Percentiles rank a stretch among this genome's conserved stretches.
phyloP scores from a whole-genome alignment of 2,329 filamentous ascomycete genomes.

The Cercospora zeina region DNA sequence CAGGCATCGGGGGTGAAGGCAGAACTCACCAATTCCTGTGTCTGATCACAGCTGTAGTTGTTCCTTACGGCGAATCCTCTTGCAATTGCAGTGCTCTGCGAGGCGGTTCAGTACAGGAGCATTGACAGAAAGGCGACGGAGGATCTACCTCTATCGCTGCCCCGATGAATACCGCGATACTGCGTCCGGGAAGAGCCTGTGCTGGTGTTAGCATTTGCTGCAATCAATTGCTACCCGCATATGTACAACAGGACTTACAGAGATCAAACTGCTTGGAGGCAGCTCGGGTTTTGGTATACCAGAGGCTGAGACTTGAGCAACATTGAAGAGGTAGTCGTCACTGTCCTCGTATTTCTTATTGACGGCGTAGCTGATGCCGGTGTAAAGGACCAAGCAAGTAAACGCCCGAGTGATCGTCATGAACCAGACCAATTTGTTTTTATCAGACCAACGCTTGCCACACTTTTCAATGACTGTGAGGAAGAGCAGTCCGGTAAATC shows the following conservation, averaged over 20 bases:
- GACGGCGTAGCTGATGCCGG: conserved; percentile 62
- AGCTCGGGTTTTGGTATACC: conserved; percentile 56
- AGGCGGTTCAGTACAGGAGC: not conserved
- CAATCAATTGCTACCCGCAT: not conserved
- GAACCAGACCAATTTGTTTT: conserved; percentile 59
- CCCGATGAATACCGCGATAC: conserved; percentile 63
- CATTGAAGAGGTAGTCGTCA: conserved; percentile 56
- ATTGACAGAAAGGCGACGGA: too few relatives aligned
- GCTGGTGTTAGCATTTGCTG: not conserved
- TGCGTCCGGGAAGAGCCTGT: conserved; percentile 53
- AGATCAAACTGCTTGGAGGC: conserved; percentile 52
- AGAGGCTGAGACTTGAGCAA: conserved; percentile 59
- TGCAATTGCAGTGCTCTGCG: conserved; percentile 52
- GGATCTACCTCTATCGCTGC: conserved; percentile 54
- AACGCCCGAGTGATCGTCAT: conserved; percentile 62
- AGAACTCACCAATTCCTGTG: conserved; percentile 58
- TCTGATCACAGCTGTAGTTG: conserved; percentile 63
- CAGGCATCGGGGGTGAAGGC: not conserved
- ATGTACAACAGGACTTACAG: conserved; percentile 14
- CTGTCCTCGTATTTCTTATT: conserved; percentile 52
- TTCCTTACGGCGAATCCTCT: conserved; percentile 64
- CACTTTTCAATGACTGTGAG: conserved; percentile 59
- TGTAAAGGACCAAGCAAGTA: conserved; percentile 62
- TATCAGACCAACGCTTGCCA: conserved; percentile 60
- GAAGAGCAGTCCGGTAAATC: conserved; percentile 58